Conservation (phyloP, 2,329 filamentous ascomycete genomes). For the Diaporthe vaccinii region DNA sequence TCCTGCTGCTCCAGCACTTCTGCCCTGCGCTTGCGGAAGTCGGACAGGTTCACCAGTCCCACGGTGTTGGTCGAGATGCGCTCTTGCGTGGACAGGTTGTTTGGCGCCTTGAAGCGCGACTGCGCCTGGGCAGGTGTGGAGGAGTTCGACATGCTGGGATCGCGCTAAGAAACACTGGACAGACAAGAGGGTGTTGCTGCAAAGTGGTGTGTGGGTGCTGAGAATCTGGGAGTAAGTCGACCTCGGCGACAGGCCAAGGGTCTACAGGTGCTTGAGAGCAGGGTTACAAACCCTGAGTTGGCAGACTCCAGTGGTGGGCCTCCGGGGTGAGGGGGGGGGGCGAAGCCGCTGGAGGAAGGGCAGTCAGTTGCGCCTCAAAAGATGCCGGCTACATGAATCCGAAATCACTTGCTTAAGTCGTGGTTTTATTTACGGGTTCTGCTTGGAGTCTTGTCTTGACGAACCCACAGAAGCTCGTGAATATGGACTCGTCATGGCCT, state of each 20-base stretch:
- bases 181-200: neutral
- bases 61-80: conserved; percentile 88
- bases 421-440: neutral
- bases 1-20: conserved; percentile 94
- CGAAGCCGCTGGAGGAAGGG: neutral
- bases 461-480: conserved; percentile 91
- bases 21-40: conserved; percentile 95
- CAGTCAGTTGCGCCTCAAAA: neutral
- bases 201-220: conserved; percentile 3
- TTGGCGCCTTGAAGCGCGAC: conserved; percentile 77
- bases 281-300: conserved; percentile 1
- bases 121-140: conserved; percentile 42
- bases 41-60: conserved; percentile 89
- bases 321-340: neutral
- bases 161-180: neutral
- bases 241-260: neutral
- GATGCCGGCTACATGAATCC: neutral
- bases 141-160: conserved; percentile 56
- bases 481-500: conserved; percentile 79
- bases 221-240: neutral
- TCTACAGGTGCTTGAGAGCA: neutral
- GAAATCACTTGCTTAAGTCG: neutral
- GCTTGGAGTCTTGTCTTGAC: conserved; percentile 68
- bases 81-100: conserved; percentile 83
- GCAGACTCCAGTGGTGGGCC: neutral